Base-by-base conservation (phyloP, 2,329 filamentous ascomycete genomes). In the Fusarium ramigenum region DNA sequence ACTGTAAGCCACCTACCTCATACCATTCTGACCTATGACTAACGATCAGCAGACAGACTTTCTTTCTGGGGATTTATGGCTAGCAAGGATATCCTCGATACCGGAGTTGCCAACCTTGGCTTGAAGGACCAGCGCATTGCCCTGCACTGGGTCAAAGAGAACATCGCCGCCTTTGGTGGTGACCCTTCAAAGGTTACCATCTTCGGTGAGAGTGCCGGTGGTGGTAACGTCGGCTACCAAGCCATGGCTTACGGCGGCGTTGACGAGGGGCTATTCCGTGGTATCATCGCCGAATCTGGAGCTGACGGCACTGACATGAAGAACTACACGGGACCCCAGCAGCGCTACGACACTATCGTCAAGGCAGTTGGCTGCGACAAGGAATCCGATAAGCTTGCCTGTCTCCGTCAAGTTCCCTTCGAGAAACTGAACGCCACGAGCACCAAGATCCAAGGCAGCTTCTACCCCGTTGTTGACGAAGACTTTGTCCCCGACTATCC, bases 201-300 rank as follows among this genome's bases (percentile, higher is more conserved):
- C 46, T 89, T 76, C 39, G 75, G 75, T 0, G 75, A 77, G 79
- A 87, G 84, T 5, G 87, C 87, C 0, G 87, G 87, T 4, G 86
- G 80, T 10, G 84, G 84, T 42, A 85, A 83, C 19, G 84, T 89
- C 1, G 84, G 84, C 4, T 80, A 82, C 21, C 87, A 89, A 28
- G 81, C 87, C 2, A 79, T 85, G 12, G 86, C 87, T 1, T 88
- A 88, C 69, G 84, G 84, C 21, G 87, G 88, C 4, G 77, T 85
- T 49, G 83, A 90, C 57, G 87, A 90, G 63, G 80, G 81, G 3
- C 82, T 91, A 1, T 91, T 90, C 77, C 82, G 85, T 4, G 85
- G 80, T n/a, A 87, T 83, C 7, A 88, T 90, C 40, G 79, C 84
- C 43, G 78, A 90, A 67, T 87, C 84, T 5, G 87, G 86, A 9